A percentile compares a stretch with the other conserved stretches of the same genome.
Conservation (phyloP, 2,329 filamentous ascomycete genomes). For the Cladosporium sp. region DNA sequence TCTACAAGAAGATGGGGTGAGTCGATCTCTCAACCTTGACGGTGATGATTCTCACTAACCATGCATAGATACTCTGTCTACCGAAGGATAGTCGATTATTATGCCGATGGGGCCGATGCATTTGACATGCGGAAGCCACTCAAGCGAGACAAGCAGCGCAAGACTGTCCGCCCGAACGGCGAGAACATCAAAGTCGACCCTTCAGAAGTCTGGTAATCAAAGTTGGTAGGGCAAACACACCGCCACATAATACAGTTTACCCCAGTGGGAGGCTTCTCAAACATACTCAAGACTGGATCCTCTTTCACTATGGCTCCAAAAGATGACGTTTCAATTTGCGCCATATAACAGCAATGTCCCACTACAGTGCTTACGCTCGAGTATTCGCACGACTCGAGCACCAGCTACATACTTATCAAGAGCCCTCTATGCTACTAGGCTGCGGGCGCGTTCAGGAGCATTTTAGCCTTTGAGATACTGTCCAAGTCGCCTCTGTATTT, state of each 20-base stretch:
- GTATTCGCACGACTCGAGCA: too few species aligned
- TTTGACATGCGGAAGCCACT: slow-evolving; percentile 96
- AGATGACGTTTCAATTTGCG: neutral
- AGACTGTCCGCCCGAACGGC: slow-evolving; percentile 79
- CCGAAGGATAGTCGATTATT: slow-evolving; percentile 86
- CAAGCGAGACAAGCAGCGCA: slow-evolving; percentile 72
- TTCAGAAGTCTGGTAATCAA: slow-evolving; percentile 76
- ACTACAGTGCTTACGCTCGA: too few species aligned
- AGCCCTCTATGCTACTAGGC: too few species aligned
- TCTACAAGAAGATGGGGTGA: slow-evolving; percentile 87
- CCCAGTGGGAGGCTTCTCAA: neutral
- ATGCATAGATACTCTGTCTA: slow-evolving; percentile 72
- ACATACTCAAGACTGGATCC: neutral
- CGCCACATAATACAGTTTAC: neutral
- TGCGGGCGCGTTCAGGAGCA: too few species aligned
- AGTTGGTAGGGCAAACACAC: neutral
- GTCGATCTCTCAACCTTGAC: neutral
- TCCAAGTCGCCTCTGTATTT: too few species aligned
- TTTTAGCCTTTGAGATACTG: too few species aligned
- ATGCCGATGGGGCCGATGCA: slow-evolving; percentile 92
- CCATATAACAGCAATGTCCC: too few species aligned
- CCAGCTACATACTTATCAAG: too few species aligned
- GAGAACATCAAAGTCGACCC: slow-evolving; percentile 76
- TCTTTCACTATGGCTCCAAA: neutral
- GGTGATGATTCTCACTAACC: neutral